Conservation (phyloP, 2,329 filamentous ascomycete genomes). For the Sporothrix humicola region DNA sequence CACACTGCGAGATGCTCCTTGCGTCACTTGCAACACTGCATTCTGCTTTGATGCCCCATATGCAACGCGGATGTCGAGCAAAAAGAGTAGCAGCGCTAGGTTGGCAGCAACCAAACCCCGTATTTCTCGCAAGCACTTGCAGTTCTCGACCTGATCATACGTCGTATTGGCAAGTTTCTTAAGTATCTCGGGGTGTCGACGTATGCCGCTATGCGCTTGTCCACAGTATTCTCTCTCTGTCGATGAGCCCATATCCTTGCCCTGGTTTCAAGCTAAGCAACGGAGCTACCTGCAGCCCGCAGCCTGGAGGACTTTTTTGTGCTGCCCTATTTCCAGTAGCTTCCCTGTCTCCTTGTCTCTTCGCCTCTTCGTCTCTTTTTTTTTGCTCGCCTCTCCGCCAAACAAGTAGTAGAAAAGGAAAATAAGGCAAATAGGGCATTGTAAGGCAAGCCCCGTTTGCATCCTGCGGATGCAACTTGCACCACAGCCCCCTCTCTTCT, state of each 20-base stretch:
- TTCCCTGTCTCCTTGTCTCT: too few relatives aligned
- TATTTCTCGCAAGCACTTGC: too few relatives aligned
- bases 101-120: too few relatives aligned
- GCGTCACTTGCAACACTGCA: neutral
- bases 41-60: neutral
- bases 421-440: too few relatives aligned
- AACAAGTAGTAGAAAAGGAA: neutral
- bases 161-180: too few relatives aligned
- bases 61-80: constrained; percentile 1
- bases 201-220: neutral
- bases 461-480: constrained; percentile 7
- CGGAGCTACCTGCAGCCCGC: neutral
- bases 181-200: neutral
- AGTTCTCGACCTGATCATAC: too few relatives aligned
- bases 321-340: neutral
- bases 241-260: neutral
- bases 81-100: neutral
- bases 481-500: constrained; percentile 1
- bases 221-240: neutral
- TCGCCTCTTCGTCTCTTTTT: too few relatives aligned
- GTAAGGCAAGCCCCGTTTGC: neutral
- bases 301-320: neutral
- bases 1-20: neutral
- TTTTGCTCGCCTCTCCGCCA: neutral
- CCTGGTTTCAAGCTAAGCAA: constrained; percentile 17